These are phyloP conservation scores for Inga laurina DNA, from an alignment of 306 rosid genomes.

Conservation along the genomic window DNA sequence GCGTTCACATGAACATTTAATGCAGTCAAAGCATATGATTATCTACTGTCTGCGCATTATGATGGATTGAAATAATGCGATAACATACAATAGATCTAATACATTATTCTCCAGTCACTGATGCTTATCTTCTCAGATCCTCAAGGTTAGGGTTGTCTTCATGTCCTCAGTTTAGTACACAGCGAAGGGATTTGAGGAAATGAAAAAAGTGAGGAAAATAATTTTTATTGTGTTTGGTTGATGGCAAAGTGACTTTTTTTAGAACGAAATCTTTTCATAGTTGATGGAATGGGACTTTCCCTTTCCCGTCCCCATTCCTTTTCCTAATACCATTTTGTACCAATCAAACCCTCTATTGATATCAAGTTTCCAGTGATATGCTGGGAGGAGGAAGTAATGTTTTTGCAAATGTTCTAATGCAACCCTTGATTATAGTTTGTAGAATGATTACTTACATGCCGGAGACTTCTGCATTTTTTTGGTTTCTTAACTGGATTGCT, in stretches of 20 bases:
- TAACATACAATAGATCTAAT: not conserved
- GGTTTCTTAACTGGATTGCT: not conserved
- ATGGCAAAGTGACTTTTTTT: not conserved
- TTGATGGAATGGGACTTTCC: not conserved
- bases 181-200: not conserved
- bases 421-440: not conserved
- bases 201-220: not conserved
- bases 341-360: not conserved
- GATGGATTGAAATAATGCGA: not conserved
- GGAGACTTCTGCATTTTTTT: constrained; percentile 11
- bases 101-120: not conserved
- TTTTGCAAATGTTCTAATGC: not conserved
- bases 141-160: not conserved
- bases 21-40: not conserved
- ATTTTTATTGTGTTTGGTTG: not conserved
- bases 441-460: not conserved
- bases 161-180: not conserved
- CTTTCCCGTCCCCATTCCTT: not conserved
- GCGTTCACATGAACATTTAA: not conserved
- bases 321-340: not conserved
- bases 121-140: not conserved
- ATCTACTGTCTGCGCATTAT: not conserved
- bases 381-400: not conserved
- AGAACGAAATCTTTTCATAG: not conserved
- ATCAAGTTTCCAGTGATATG: not conserved